phyloP scores from a whole-genome alignment of 352 stramenopile species.

The Phytophthora brassicae region DNA sequence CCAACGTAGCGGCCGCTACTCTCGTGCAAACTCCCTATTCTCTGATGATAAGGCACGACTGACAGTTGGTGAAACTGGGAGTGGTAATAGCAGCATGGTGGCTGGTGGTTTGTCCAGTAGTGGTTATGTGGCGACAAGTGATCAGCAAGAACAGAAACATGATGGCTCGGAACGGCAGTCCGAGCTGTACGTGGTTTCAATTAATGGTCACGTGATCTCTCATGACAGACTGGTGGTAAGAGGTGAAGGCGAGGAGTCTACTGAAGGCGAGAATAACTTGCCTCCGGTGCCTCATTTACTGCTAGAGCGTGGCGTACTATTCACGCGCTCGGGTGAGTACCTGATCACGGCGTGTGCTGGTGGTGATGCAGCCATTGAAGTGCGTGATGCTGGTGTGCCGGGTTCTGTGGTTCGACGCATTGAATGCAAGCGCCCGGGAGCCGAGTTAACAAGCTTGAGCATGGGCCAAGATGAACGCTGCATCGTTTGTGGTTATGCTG shows the following conservation, averaged over 20 bases:
- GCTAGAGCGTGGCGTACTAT: conserved; percentile 68
- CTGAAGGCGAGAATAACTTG: conserved; percentile 16
- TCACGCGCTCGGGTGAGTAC: conserved; percentile 80
- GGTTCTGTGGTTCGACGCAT: conserved; percentile 69
- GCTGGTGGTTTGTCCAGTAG: conserved; percentile 38
- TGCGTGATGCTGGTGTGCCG: conserved; percentile 64
- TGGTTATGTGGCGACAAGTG: conserved; percentile 31
- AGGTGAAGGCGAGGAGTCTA: conserved; percentile 30
- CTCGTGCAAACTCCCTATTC: conserved; percentile 43
- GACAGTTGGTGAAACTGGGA: conserved; percentile 34
- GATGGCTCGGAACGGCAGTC: conserved; percentile 53
- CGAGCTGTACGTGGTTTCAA: conserved; percentile 79
- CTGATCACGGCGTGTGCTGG: conserved; percentile 68
- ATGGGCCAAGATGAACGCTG: conserved; percentile 83
- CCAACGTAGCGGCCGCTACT: conserved; percentile 35
- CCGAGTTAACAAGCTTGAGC: conserved; percentile 68
- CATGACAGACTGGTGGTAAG: conserved; percentile 53
- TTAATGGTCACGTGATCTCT: conserved; percentile 77
- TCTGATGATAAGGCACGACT: conserved; percentile 47
- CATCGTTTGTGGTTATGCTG: conserved; percentile 79
- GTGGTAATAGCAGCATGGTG: conserved; percentile 39
- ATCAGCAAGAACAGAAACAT: conserved; percentile 22
- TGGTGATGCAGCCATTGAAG: conserved; percentile 70
- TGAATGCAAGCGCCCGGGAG: conserved; percentile 64
- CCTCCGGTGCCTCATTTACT: conserved; percentile 45